phyloP scores from a whole-genome alignment of 768 basidiomycete species.

The Tephrocybe sp. region DNA sequence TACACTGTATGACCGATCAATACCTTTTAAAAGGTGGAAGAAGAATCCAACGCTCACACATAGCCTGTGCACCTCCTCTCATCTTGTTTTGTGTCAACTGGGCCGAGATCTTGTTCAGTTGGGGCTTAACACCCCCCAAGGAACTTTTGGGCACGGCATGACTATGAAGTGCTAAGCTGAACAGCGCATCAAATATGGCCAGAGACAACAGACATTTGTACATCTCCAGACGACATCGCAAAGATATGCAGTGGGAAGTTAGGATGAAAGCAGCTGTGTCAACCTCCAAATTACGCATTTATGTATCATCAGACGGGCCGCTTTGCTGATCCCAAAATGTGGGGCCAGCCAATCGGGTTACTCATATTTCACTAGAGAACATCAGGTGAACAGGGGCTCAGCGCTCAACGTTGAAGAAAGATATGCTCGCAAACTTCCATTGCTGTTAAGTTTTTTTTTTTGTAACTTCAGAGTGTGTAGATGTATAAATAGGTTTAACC shows the following conservation, averaged over 20 bases:
- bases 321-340: constrained; percentile 3
- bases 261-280: not conserved
- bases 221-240: constrained; percentile 51
- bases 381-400: not conserved
- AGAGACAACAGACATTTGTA: constrained; percentile 27
- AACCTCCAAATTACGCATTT: not conserved
- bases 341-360: constrained; percentile 23
- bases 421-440: not conserved
- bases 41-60: constrained; percentile 53
- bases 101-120: constrained; percentile 75
- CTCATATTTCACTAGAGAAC: constrained; percentile 4
- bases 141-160: constrained; percentile 39
- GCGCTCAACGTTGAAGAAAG: not conserved
- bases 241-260: not conserved
- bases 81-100: constrained; percentile 76
- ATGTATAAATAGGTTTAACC: constrained; percentile 2
- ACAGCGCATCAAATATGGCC: not conserved
- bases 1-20: constrained; percentile 50
- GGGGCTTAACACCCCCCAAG: constrained; percentile 26
- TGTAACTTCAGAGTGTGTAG: no score
- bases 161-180: constrained; percentile 30
- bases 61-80: constrained; percentile 80
- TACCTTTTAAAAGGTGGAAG: not conserved
- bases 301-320: constrained; percentile 1
- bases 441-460: no score